Evolutionary conservation across 345 rosid species (phyloP), one percentile per base, ranked within the genome.

Genomic region (Hibiscus tridactylites): DNA sequence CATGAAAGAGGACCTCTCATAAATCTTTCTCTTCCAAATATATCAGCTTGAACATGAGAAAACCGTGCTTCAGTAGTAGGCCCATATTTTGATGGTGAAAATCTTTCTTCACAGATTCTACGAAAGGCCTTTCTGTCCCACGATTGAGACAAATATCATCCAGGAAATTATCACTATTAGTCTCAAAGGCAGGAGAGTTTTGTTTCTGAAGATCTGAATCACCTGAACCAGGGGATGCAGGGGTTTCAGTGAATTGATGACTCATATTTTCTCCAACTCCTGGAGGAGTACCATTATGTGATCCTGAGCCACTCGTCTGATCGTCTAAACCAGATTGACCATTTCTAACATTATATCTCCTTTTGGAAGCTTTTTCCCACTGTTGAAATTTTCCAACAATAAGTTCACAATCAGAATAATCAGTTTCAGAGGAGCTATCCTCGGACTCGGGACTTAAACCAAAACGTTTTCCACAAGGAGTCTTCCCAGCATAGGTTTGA

Each of bases 321-420:
- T 80, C 78, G 35, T 73, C 79, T 26, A 17, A 33, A 72, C 61
- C 83, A 76, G 71, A 71, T 46, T 75, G 77, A 56, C 70, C 77
- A 72, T 77, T 73, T 76, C 70, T 57, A 62, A 44, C 4, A 77
- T 76, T 74, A 52, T 73, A 80, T 76, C 65, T 84, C 71, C 81
- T 88, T 4, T 58, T 76, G 17, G 16, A 84, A 57, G 88, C 88
- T 75, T 84, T 85, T 80, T 87, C 88, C 97, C 97, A 91, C 71
- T 83, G 82, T 19, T 79, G 88, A 42, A 91, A 79, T 76, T 84
- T 80, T 53, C 82, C 80, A 15, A 19, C 65, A 71, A 92, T 77
- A 52, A 90, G 74, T 79, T 88, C 94, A 82, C 90, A 86, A 78
- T 92, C 98, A 77, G 90, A 90, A 65, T 73, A 78, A 79, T 88